Evolutionary conservation across 768 basidiomycete species (phyloP), one percentile per base, ranked within the genome.

Genomic region (Termitomyces sp.): DNA sequence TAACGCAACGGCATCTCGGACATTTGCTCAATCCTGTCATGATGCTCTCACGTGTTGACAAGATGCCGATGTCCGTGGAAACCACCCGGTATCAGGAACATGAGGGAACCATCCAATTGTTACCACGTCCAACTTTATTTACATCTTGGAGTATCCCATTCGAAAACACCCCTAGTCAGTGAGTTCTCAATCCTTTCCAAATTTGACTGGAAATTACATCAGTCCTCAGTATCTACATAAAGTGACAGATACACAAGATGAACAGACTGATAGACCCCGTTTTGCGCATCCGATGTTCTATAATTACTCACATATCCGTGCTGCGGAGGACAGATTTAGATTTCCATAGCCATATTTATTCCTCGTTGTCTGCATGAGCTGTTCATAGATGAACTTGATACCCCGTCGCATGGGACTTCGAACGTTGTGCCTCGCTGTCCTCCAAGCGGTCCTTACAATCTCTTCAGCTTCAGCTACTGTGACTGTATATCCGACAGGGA

Each of bases 401-500:
- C 23, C 36, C 40, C 23, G 33, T 35, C 50, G 49, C 20, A 57
- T 58, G 57, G 47, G 33, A 44, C 16, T 47, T 28, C 54, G 47
- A 33, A 47, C 51, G n/a, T 44, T 57, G 35, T 46, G 46, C 44
- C 36, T 64, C 33, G 60, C 47, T 41, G 55, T 59, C 40, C 47
- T 64, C 10, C 58, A 58, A 44, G 50, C 56, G 13, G 40, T 52
- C 44, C 58, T 50, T 5, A 35, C 10, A 12, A 58, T 61, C 14
- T 68, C 67, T 5, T 67, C 59, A n/a, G 32, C 56, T 10, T 68
- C 68, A 10, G 68, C 59, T 28, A 16, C 56, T 32, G 53, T 78
- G 7, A 78, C 77, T 3, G 68, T 78, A 3, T 77, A 77, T 60
- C 66, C 60, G 4, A 65, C 67, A 50, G 75, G 70, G 4, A 53